A percentile compares a stretch with the other conserved stretches of the same genome.
These are phyloP conservation scores for Barbatosphaeria neglecta DNA, from an alignment of 495 filamentous ascomycete genomes.

Conservation along the genomic window DNA sequence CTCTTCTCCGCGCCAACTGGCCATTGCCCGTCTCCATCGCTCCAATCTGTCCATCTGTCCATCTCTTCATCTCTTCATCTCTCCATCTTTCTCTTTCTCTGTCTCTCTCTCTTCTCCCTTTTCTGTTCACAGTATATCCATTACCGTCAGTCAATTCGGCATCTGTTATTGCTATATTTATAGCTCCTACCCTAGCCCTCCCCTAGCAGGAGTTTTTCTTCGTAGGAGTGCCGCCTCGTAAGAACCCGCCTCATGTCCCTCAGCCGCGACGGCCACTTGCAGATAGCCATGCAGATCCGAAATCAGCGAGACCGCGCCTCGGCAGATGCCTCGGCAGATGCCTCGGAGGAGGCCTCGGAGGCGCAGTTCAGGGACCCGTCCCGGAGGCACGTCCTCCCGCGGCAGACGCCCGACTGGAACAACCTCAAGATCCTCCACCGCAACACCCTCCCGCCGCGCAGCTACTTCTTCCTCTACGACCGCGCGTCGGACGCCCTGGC, in stretches of 20 bases:
- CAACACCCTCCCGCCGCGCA: conserved; percentile 50
- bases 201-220: background rate
- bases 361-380: background rate
- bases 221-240: background rate
- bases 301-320: background rate
- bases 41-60: too few relatives aligned
- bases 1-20: too few relatives aligned
- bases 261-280: background rate
- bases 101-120: too few relatives aligned
- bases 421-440: conserved; percentile 50
- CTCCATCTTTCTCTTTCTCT: too few relatives aligned
- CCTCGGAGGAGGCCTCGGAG: background rate
- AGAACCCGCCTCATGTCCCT: background rate
- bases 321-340: background rate
- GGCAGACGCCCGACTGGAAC: conserved; percentile 40
- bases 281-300: background rate
- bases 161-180: too few relatives aligned
- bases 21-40: too few relatives aligned
- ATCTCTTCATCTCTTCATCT: too few relatives aligned
- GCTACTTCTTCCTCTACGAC: conserved; percentile 44
- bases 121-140: too few relatives aligned
- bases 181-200: too few relatives aligned
- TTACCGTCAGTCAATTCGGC: too few relatives aligned
- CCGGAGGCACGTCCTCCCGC: background rate
- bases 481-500: conserved; percentile 19